Evolutionary conservation across 2,329 filamentous ascomycete genomes (phyloP), one percentile per base, ranked within the genome.

Genomic region (Blumeriella jaapii): DNA sequence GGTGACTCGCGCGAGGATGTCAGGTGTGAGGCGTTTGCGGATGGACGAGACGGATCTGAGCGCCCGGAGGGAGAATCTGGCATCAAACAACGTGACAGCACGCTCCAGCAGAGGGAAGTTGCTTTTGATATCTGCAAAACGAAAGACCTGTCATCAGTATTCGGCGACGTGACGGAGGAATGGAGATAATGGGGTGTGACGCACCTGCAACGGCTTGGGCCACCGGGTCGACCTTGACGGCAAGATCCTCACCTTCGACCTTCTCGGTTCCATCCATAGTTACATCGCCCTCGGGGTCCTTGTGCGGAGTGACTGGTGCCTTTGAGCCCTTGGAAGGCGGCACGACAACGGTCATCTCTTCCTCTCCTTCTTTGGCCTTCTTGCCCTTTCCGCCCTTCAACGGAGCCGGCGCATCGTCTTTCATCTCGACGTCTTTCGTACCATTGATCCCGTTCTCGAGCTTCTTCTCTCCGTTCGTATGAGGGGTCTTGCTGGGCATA

Each of bases 1-100:
- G 54, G 94, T 82, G 53, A 81, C 80, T 59, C 83, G 77, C 32
- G 78, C 74, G 48, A 95, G 68, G 49, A 93, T 78, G 50, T 89
- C 82, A 39, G 82, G 73, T 10, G 79, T 83, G 49, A 94, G 71
- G 48, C 84, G 77, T 69, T 96, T 96, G 59, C 91, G 85, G 59
- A 96, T 78, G 36, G 86, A 87, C 25, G 91, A 94, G 64, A 96
- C 93, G 51, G 87, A 93, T 54, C 91, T 82, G 46, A 98, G 74
- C 43, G 91, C 91, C 56, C 91, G 77, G 46, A 98, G 80, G 38
- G 89, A 85, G 64, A 95, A 98, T 66, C 91, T 79, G 40, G 87
- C 77, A 63, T 98, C 91, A 60, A 96, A 98, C 52, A 93, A 76
- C 47, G 78, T 71, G 46, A 98, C 89, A 48, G 87, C 91, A 54